Percentiles rank a stretch among this genome's conserved stretches.
phyloP scores from a whole-genome alignment of 2,329 filamentous ascomycete species.

The Sarocladium strictum region DNA sequence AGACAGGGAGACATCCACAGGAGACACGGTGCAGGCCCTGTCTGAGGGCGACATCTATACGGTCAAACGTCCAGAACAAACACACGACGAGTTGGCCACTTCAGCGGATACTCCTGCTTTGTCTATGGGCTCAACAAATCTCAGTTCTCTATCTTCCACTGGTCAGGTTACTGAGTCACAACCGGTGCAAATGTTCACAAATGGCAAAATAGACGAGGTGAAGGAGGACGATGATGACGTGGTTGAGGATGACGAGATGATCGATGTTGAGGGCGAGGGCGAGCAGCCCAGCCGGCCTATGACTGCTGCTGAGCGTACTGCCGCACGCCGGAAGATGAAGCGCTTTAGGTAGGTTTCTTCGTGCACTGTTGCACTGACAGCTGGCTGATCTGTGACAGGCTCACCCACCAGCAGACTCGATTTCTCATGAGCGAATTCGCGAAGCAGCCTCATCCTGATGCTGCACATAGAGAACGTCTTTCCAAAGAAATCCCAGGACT shows the following conservation, averaged over 20 bases:
- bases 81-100: neutral
- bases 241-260: conserved; percentile 52
- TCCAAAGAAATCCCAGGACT: conserved; percentile 87
- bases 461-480: conserved; percentile 79
- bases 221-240: conserved; percentile 48
- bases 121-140: conserved; percentile 33
- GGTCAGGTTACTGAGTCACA: conserved; percentile 28
- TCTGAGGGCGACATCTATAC: neutral
- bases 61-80: neutral
- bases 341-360: conserved; percentile 60
- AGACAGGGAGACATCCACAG: neutral
- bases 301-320: conserved; percentile 51
- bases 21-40: neutral
- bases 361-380: neutral
- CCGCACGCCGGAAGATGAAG: conserved; percentile 64
- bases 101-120: conserved; percentile 30
- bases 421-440: conserved; percentile 97
- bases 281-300: conserved; percentile 33
- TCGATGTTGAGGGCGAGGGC: conserved; percentile 34
- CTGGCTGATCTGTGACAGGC: conserved; percentile 46
- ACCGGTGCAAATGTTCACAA: conserved; percentile 19
- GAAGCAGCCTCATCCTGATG: conserved; percentile 89
- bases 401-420: conserved; percentile 94
- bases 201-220: conserved; percentile 13
- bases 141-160: conserved; percentile 31